Conservation (phyloP, 768 basidiomycete genomes). For the Lactifluus hygrophoroides region DNA sequence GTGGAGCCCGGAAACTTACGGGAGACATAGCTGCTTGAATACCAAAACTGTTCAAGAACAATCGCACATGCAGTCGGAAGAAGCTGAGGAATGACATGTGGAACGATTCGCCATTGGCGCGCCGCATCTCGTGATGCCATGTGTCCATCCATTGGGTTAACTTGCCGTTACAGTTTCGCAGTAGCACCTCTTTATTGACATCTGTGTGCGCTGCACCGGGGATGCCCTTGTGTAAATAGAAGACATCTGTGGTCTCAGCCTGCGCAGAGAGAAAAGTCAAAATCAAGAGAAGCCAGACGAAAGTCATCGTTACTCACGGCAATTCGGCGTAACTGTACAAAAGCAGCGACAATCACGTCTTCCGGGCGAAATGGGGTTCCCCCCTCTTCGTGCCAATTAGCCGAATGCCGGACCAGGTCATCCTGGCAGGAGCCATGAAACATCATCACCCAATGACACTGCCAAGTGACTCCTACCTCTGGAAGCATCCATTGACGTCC, state of each 20-base stretch:
- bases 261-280: conserved; percentile 24
- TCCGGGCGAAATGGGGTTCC: conserved; percentile 52
- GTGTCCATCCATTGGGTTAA: conserved; percentile 62
- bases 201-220: conserved; percentile 43
- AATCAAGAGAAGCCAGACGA: neutral
- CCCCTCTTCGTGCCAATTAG: conserved; percentile 61
- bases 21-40: conserved; percentile 55
- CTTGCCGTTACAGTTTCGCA: conserved; percentile 64
- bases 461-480: conserved; percentile 34
- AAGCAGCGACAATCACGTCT: conserved; percentile 72
- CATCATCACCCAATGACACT: neutral
- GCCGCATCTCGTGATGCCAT: conserved; percentile 68
- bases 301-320: conserved; percentile 42
- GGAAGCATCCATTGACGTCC: conserved; percentile 85
- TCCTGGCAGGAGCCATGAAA: conserved; percentile 33
- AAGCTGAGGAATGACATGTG: conserved; percentile 67
- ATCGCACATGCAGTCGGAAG: conserved; percentile 68
- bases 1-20: conserved; percentile 30
- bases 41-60: conserved; percentile 82
- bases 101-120: conserved; percentile 66
- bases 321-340: conserved; percentile 68
- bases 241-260: conserved; percentile 75
- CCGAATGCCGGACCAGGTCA: conserved; percentile 62
- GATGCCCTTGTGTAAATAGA: conserved; percentile 45
- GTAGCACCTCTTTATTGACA: conserved; percentile 63